phyloP scores from a whole-genome alignment of 169 alveolate species.

The Babesia bigemina region DNA sequence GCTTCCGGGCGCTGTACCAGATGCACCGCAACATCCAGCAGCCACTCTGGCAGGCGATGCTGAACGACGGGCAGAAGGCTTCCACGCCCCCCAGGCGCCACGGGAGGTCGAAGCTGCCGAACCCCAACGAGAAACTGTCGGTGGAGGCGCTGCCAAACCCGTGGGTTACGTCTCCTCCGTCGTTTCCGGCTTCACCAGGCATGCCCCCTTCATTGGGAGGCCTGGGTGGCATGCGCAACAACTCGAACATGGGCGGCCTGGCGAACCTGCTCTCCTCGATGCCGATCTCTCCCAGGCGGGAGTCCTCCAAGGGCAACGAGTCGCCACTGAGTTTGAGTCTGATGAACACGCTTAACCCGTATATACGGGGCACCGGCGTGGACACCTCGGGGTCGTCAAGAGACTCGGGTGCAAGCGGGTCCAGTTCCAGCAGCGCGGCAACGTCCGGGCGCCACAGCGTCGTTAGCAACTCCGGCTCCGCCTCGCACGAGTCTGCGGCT shows the following conservation, averaged over 20 bases:
- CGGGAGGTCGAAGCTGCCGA: slow-evolving; percentile 2
- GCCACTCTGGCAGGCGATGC: slow-evolving; percentile 74
- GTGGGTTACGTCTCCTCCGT: slow-evolving; percentile 40
- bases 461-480: not conserved
- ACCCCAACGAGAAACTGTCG: slow-evolving; percentile 31
- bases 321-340: not conserved
- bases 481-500: not conserved
- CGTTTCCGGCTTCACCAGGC: not conserved
- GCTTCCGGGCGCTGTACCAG: slow-evolving; percentile 75
- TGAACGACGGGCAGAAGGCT: slow-evolving; percentile 24
- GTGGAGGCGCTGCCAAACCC: slow-evolving; percentile 66
- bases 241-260: not conserved
- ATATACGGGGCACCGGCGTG: not conserved
- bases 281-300: not conserved
- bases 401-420: not conserved
- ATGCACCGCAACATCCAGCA: slow-evolving; percentile 80
- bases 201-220: no score
- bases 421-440: not conserved
- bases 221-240: not conserved
- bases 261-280: not conserved
- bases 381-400: not conserved
- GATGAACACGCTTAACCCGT: slow-evolving; percentile 4
- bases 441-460: not conserved
- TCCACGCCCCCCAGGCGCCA: not conserved
- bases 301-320: not conserved